Conservation (phyloP, 345 rosid species). For the Dimocarpus longan region DNA sequence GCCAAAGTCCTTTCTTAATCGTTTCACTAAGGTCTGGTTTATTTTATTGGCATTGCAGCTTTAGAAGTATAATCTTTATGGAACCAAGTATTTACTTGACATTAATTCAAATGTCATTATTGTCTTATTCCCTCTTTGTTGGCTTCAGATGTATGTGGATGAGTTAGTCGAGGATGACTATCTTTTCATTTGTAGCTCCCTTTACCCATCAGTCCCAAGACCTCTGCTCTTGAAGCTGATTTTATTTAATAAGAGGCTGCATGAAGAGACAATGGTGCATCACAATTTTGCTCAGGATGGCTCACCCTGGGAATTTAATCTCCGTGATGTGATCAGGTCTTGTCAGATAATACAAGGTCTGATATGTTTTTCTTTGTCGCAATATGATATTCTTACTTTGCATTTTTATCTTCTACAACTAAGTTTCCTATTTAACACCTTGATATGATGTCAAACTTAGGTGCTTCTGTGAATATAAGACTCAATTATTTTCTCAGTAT, state of each 20-base stretch:
- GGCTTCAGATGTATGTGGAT: slow-evolving; percentile 82
- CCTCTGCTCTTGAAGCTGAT: slow-evolving; percentile 72
- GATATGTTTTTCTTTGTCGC: slow-evolving; percentile 20
- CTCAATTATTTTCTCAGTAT: slow-evolving; percentile 68
- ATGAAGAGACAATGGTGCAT: slow-evolving; percentile 75
- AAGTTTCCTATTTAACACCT: slow-evolving; percentile 5
- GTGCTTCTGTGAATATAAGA: slow-evolving; percentile 39
- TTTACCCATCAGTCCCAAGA: slow-evolving; percentile 70
- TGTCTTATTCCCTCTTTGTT: slow-evolving; percentile 10
- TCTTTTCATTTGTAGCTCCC: slow-evolving; percentile 73
- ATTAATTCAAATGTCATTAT: background rate
- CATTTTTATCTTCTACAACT: background rate
- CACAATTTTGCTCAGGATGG: slow-evolving; percentile 85
- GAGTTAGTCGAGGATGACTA: slow-evolving; percentile 89
- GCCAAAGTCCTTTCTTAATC: slow-evolving; percentile 91
- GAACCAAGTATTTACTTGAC: slow-evolving; percentile 10
- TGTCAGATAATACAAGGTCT: slow-evolving; percentile 80
- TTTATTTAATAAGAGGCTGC: slow-evolving; percentile 68
- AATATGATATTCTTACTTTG: background rate
- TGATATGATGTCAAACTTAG: slow-evolving; percentile 36
- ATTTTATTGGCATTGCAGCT: background rate
- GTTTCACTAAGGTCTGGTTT: slow-evolving; percentile 81
- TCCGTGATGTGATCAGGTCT: slow-evolving; percentile 91
- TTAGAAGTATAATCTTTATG: background rate
- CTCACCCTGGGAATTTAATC: slow-evolving; percentile 97